Conservation (phyloP, 2,329 filamentous ascomycete genomes). For the Botrytis byssoidea region DNA sequence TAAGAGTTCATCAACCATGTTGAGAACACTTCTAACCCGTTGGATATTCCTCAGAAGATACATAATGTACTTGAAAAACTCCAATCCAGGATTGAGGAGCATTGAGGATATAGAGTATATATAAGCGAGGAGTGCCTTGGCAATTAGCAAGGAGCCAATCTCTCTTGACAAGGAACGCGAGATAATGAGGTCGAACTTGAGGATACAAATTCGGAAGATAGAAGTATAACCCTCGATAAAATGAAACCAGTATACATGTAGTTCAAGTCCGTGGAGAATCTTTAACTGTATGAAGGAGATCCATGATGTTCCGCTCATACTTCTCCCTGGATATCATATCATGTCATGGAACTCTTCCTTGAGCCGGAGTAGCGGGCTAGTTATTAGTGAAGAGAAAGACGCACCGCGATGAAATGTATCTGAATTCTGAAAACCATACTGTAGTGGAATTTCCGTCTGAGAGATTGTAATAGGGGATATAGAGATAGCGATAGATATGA, state of each 20-base stretch:
- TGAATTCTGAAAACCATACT: not conserved
- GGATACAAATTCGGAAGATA: not conserved
- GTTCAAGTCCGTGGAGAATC: not conserved
- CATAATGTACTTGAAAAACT: accelerated
- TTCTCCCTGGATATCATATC: not conserved
- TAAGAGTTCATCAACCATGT: not conserved
- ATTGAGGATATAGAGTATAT: not conserved
- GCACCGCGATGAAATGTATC: not conserved
- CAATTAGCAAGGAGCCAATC: not conserved
- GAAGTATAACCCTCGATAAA: not conserved
- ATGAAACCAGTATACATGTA: accelerated
- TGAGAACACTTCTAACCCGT: not conserved
- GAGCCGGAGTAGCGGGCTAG: not conserved
- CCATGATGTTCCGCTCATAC: not conserved
- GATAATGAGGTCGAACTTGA: not conserved
- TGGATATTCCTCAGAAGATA: not conserved
- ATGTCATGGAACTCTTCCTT: not conserved
- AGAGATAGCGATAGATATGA: not conserved
- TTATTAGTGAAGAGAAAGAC: not conserved
- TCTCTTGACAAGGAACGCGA: not conserved
- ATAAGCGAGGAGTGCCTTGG: not conserved
- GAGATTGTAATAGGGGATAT: not conserved
- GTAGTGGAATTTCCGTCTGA: no score
- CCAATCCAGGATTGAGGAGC: not conserved
- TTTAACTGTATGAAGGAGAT: not conserved